Percentiles rank a stretch among this genome's conserved stretches.
These are phyloP conservation scores for Tricholoma sp. DNA, from an alignment of 768 basidiomycete species.

Conservation along the genomic window DNA sequence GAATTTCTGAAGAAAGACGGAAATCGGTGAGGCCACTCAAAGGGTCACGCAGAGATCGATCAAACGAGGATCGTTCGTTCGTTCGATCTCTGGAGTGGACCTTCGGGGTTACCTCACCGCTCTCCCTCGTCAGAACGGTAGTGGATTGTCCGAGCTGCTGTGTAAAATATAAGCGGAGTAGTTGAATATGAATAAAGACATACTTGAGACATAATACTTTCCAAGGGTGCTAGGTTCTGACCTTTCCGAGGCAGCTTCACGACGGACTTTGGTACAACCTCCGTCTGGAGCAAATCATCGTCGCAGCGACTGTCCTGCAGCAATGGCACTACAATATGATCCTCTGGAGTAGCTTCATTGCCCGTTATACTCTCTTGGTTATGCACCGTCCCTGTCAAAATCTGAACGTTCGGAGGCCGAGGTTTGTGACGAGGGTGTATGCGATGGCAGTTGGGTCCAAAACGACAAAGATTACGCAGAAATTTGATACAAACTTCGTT, in stretches of 20 bases:
- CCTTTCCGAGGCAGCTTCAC: not conserved
- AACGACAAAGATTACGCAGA: not conserved
- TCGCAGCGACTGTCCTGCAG: not conserved
- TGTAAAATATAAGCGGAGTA: not conserved
- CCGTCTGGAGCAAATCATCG: not conserved
- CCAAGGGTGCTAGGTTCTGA: not conserved
- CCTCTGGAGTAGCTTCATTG: not conserved
- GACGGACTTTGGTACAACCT: not conserved
- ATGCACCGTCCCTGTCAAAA: not conserved
- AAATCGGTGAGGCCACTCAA: not conserved
- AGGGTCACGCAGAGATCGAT: not conserved
- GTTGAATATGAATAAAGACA: not conserved
- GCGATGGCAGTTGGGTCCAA: not conserved
- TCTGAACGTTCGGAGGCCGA: not conserved
- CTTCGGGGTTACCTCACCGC: not conserved
- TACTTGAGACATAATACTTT: not conserved
- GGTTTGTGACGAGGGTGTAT: slow-evolving; percentile 9
- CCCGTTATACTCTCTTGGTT: not conserved
- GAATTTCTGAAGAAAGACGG: not conserved
- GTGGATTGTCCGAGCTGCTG: not conserved
- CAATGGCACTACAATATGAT: not conserved
- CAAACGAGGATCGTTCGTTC: not conserved
- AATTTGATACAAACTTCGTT: slow-evolving; percentile 14
- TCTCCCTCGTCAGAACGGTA: not conserved
- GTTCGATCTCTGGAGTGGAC: not conserved